Conservation (phyloP, 148 eudicot species). For the Cornus florida region DNA sequence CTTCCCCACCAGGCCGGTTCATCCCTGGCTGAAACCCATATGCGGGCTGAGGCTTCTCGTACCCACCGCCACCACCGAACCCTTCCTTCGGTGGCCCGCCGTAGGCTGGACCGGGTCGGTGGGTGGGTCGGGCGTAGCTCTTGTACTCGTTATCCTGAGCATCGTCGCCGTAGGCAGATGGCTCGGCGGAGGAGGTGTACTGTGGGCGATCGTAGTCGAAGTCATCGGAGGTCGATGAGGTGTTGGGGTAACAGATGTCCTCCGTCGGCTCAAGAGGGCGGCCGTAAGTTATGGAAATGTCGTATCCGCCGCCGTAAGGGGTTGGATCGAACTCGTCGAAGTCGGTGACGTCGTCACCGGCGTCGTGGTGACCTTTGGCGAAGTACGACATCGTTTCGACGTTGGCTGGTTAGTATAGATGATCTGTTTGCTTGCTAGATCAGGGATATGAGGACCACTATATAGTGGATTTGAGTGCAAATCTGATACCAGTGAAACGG, state of each 20-base stretch:
- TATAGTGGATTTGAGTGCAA: not conserved
- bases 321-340: slow-evolving; percentile 86
- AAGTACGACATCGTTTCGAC: slow-evolving; percentile 76
- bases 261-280: slow-evolving; percentile 75
- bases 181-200: slow-evolving; percentile 63
- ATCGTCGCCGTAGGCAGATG: slow-evolving; percentile 67
- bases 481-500: not conserved
- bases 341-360: slow-evolving; percentile 60
- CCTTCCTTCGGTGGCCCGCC: slow-evolving; percentile 11
- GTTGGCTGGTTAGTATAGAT: not conserved
- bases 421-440: not conserved
- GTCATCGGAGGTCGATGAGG: slow-evolving; percentile 38
- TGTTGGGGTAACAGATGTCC: slow-evolving; percentile 68
- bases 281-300: slow-evolving; percentile 69
- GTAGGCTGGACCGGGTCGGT: slow-evolving; percentile 29
- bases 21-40: slow-evolving; percentile 26
- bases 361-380: slow-evolving; percentile 51
- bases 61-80: slow-evolving; percentile 5
- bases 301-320: slow-evolving; percentile 92
- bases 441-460: not conserved
- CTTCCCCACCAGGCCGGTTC: slow-evolving; percentile 1
- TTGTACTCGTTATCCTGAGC: slow-evolving; percentile 77
- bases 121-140: slow-evolving; percentile 65
- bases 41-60: slow-evolving; percentile 14
- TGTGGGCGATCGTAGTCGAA: slow-evolving; percentile 70